A percentile compares a stretch with the other conserved stretches of the same genome.
Evolutionary conservation across 306 rosid genomes (phyloP).

Genomic region (Malus sieversii): DNA sequence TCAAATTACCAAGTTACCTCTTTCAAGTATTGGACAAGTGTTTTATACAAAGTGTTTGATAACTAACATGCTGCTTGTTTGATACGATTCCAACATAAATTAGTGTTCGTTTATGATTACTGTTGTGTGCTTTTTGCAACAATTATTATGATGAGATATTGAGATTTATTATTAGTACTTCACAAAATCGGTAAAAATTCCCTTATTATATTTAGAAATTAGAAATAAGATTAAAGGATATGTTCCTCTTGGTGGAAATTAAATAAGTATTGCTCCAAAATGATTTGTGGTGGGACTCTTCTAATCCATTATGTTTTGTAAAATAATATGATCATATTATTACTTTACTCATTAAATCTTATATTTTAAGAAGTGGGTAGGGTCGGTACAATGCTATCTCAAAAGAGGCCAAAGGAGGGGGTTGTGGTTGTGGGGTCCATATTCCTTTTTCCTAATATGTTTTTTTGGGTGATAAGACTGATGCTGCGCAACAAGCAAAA

Average conservation of each 20-base stretch:
- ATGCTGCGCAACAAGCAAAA: background rate
- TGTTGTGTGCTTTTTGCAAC: background rate
- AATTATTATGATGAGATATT: background rate
- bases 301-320: slow-evolving; percentile 8
- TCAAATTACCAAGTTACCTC: too few relatives aligned
- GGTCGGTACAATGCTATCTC: slow-evolving; percentile 26
- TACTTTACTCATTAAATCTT: background rate
- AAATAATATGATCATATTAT: background rate
- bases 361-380: slow-evolving; percentile 21
- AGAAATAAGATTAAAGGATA: background rate
- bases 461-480: slow-evolving; percentile 11
- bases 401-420: background rate
- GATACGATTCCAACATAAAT: too few relatives aligned
- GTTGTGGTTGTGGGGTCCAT: slow-evolving; percentile 23
- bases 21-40: too few relatives aligned
- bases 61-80: too few relatives aligned
- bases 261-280: background rate
- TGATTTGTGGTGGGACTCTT: slow-evolving; percentile 19
- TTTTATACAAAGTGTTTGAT: too few relatives aligned
- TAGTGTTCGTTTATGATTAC: background rate
- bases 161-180: background rate
- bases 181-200: too few relatives aligned
- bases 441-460: background rate
- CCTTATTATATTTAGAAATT: background rate
- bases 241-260: background rate